Evolutionary conservation across 2,329 filamentous ascomycete species (phyloP).

Genomic region (Nigrospora oryzae): DNA sequence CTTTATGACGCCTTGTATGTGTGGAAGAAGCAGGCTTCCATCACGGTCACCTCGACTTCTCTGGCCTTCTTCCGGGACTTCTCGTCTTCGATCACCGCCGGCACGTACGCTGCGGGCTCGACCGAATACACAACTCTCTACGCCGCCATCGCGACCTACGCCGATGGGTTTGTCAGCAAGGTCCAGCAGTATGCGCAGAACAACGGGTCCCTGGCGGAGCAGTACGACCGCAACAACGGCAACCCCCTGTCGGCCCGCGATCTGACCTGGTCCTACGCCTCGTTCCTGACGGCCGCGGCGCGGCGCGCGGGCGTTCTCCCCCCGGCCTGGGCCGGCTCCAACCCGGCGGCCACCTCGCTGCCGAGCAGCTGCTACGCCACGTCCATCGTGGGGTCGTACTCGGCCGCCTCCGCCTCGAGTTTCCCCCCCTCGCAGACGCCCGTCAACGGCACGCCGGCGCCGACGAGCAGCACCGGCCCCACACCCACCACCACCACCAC

Average conservation of each 20-base stretch:
- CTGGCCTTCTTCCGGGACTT: conserved; percentile 65
- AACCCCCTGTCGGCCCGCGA: conserved; percentile 54
- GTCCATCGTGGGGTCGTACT: conserved; percentile 42
- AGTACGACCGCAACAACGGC: conserved; percentile 49
- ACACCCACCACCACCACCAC: conserved; percentile 17
- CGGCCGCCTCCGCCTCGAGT: conserved; percentile 32
- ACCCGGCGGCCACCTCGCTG: conserved; percentile 32
- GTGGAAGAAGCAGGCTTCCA: conserved; percentile 55
- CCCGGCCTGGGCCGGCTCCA: conserved; percentile 41
- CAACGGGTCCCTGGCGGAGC: conserved; percentile 60
- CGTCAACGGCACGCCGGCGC: conserved; percentile 14
- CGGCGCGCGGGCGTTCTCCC: conserved; percentile 48
- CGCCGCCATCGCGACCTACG: conserved; percentile 47
- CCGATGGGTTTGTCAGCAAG: conserved; percentile 52
- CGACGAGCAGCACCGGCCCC: conserved; percentile 10
- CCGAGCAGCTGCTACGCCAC: conserved; percentile 39
- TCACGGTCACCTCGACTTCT: conserved; percentile 57
- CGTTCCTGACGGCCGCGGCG: conserved; percentile 53
- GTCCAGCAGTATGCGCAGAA: conserved; percentile 53
- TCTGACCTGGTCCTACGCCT: conserved; percentile 34
- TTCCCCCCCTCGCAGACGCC: conserved; percentile 43
- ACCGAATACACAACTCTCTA: conserved; percentile 45
- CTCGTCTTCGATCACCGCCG: conserved; percentile 45
- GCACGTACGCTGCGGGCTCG: conserved; percentile 48
- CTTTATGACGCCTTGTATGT: conserved; percentile 69